phyloP scores from a whole-genome alignment of 495 filamentous ascomycete genomes.

The Pyrenula aspistea region DNA sequence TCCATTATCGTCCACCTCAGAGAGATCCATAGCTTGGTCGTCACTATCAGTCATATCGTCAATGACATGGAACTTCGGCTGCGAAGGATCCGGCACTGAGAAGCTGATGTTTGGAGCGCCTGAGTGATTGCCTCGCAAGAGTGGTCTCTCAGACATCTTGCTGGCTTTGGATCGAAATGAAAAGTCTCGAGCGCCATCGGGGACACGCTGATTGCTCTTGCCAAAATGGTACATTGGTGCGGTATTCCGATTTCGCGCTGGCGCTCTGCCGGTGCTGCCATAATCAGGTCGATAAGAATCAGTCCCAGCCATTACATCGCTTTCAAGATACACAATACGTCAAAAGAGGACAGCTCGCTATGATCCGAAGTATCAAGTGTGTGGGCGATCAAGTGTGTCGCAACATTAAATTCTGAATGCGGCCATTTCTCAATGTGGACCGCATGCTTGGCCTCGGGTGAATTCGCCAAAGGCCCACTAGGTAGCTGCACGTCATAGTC shows the following conservation, averaged over 20 bases:
- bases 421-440: no score
- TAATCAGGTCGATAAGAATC: neutral
- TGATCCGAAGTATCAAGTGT: no score
- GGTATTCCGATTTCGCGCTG: neutral
- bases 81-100: conserved; percentile 14
- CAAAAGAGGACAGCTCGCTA: no score
- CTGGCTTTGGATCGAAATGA: conserved; percentile 28
- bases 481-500: no score
- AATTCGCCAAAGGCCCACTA: no score
- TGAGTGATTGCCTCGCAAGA: conserved; percentile 25
- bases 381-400: no score
- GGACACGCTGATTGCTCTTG: neutral
- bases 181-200: conserved; percentile 22
- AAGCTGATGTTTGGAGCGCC: conserved; percentile 25
- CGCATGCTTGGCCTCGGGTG: no score
- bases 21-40: conserved; percentile 54
- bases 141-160: conserved; percentile 31
- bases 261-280: neutral
- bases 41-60: conserved; percentile 63
- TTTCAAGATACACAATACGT: no score
- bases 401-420: no score
- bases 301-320: neutral
- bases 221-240: neutral
- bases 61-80: conserved; percentile 30
- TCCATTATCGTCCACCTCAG: conserved; percentile 32